These are phyloP conservation scores for Penicillium janthinellum DNA, from an alignment of 2,329 filamentous ascomycete genomes.

Conservation along the genomic window DNA sequence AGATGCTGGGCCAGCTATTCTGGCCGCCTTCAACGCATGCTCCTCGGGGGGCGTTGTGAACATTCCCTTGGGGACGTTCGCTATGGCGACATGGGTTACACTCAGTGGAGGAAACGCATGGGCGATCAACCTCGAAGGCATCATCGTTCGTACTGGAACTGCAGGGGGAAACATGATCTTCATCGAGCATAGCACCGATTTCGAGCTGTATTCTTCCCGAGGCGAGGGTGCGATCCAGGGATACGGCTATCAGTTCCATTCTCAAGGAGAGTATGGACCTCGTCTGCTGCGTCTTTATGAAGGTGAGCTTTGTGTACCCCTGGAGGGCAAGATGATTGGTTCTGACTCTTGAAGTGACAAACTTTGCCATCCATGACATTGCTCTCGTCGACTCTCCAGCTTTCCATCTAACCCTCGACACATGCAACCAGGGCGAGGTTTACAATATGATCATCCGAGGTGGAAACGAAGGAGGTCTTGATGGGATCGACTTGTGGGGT, in stretches of 20 bases:
- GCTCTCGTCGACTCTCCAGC: conserved; percentile 52
- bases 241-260: conserved; percentile 52
- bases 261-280: conserved; percentile 43
- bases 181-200: conserved; percentile 37
- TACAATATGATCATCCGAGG: conserved; percentile 60
- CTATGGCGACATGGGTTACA: conserved; percentile 51
- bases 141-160: conserved; percentile 12
- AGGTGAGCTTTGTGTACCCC: conserved; percentile 1
- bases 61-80: conserved; percentile 52
- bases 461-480: conserved; percentile 52
- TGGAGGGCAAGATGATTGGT: neutral
- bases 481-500: conserved; percentile 28
- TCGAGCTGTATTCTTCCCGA: conserved; percentile 53
- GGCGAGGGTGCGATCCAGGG: conserved; percentile 52
- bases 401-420: conserved; percentile 54
- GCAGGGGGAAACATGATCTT: conserved; percentile 11
- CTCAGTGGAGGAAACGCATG: conserved; percentile 49
- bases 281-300: conserved; percentile 52
- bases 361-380: conserved; percentile 55
- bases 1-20: conserved; percentile 32
- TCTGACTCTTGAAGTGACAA: conserved; percentile 31
- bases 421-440: conserved; percentile 53
- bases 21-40: conserved; percentile 37
- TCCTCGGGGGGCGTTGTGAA: conserved; percentile 53
- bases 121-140: conserved; percentile 54